Evolutionary conservation across 2,329 filamentous ascomycete genomes (phyloP).

Genomic region (Apiospora phragmitis): DNA sequence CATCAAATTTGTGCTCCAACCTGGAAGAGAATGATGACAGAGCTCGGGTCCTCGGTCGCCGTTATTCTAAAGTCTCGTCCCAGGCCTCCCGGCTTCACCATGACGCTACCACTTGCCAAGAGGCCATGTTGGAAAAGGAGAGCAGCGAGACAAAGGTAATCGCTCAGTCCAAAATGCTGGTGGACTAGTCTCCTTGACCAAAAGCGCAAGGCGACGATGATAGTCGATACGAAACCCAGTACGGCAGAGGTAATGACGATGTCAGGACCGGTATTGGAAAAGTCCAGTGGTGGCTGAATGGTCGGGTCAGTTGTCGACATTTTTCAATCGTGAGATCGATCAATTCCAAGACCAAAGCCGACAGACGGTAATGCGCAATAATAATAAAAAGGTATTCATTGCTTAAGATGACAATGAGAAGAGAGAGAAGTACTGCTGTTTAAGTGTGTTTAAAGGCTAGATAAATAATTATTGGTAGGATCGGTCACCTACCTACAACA

Average conservation of each 20-base stretch:
- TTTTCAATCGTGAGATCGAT: not conserved
- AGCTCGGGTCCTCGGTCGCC: not conserved
- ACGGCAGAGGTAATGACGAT: not conserved
- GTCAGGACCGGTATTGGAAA: conserved; percentile 8
- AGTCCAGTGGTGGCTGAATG: conserved; percentile 12
- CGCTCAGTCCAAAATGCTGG: not conserved
- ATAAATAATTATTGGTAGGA: no score
- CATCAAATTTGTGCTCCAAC: not conserved
- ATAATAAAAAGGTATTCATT: no score
- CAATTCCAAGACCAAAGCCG: no score
- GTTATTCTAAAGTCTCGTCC: not conserved
- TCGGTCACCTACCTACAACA: no score
- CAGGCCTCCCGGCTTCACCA: not conserved
- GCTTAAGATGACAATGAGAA: not conserved
- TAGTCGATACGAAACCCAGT: not conserved
- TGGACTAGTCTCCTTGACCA: conserved; percentile 6
- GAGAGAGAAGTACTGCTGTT: not conserved
- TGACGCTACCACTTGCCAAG: not conserved
- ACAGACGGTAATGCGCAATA: no score
- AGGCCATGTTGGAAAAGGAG: not conserved
- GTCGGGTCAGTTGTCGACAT: not conserved
- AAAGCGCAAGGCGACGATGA: conserved; percentile 9
- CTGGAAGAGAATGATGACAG: not conserved
- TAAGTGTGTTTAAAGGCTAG: not conserved
- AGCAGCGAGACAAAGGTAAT: not conserved